Evolutionary conservation across 1,284 basidiomycete genomes (phyloP).

Genomic region (Malassezia furfur): DNA sequence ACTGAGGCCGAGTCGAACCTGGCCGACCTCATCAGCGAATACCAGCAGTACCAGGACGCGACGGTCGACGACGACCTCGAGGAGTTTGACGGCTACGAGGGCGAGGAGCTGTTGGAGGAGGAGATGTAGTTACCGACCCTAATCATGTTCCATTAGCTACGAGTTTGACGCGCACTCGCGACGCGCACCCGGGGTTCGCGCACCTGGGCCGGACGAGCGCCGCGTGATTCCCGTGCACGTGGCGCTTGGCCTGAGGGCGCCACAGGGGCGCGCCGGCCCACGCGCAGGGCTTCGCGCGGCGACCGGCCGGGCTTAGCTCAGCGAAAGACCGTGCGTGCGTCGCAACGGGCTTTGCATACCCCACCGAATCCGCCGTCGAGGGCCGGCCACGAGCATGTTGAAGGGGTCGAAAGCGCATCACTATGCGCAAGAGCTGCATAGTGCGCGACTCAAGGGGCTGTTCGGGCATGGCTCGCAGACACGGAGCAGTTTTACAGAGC

Average conservation of each 20-base stretch:
- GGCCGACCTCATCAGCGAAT: slow-evolving; percentile 47
- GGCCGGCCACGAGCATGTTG: slow-evolving; percentile 2
- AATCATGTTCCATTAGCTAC: slow-evolving; percentile 1
- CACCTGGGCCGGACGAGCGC: no score
- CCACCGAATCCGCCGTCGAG: neutral
- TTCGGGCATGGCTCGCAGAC: slow-evolving; percentile 1
- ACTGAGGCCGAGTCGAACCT: slow-evolving; percentile 94
- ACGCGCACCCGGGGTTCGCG: no score
- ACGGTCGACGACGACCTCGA: slow-evolving; percentile 49
- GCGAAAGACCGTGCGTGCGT: no score
- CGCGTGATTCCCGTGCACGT: no score
- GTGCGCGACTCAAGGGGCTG: slow-evolving; percentile 24
- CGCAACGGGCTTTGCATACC: neutral
- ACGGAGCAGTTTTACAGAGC: slow-evolving; percentile 36
- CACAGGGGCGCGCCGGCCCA: no score
- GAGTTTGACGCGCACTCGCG: no score
- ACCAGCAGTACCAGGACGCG: slow-evolving; percentile 94
- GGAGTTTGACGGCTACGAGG: slow-evolving; percentile 21
- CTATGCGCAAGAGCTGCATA: slow-evolving; percentile 40
- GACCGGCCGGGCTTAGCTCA: no score
- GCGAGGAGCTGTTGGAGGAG: slow-evolving; percentile 16
- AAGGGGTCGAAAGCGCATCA: slow-evolving; percentile 28
- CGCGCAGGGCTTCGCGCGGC: no score
- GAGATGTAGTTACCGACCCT: slow-evolving; percentile 13
- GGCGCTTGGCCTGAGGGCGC: no score